Evolutionary conservation across 1,284 basidiomycete genomes (phyloP).

Genomic region (Ustilago hordei): DNA sequence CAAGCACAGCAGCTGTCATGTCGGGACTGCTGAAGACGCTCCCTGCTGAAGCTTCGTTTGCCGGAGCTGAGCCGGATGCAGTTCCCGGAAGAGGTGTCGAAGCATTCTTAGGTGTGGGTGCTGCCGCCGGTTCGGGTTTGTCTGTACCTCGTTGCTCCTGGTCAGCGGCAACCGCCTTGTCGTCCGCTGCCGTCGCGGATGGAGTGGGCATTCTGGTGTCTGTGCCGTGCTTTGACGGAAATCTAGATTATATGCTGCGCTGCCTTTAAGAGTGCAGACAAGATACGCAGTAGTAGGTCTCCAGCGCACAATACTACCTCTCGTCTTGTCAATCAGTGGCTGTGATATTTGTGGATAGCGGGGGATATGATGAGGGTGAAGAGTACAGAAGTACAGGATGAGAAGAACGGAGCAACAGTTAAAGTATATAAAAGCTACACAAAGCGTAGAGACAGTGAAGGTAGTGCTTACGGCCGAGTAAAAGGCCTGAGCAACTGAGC

Average conservation of each 20-base stretch:
- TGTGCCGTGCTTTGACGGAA: neutral
- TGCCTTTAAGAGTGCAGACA: neutral
- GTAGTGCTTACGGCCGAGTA: no score
- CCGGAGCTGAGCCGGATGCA: constrained; percentile 16
- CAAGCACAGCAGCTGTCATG: constrained; percentile 47
- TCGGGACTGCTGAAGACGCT: constrained; percentile 48
- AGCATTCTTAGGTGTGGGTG: constrained; percentile 34
- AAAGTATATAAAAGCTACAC: no score
- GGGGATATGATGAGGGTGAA: neutral
- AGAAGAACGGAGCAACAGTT: neutral
- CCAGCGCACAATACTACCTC: neutral
- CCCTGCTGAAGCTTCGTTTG: constrained; percentile 28
- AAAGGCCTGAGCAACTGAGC: no score
- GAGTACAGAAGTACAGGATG: neutral
- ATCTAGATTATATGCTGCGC: neutral
- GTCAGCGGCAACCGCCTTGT: constrained; percentile 25
- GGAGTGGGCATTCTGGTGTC: constrained; percentile 24
- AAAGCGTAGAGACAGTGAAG: no score
- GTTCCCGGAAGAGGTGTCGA: constrained; percentile 20
- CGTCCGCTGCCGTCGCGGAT: constrained; percentile 32
- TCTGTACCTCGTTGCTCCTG: constrained; percentile 12
- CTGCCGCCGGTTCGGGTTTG: constrained; percentile 28
- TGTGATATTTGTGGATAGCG: constrained; percentile 1
- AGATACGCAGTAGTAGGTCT: no score
- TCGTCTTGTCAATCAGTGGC: neutral